Evolutionary conservation across 1,139 yeast genomes (phyloP), one percentile per base, ranked within the genome.

Genomic region (Wickerhamiella infanticola): DNA sequence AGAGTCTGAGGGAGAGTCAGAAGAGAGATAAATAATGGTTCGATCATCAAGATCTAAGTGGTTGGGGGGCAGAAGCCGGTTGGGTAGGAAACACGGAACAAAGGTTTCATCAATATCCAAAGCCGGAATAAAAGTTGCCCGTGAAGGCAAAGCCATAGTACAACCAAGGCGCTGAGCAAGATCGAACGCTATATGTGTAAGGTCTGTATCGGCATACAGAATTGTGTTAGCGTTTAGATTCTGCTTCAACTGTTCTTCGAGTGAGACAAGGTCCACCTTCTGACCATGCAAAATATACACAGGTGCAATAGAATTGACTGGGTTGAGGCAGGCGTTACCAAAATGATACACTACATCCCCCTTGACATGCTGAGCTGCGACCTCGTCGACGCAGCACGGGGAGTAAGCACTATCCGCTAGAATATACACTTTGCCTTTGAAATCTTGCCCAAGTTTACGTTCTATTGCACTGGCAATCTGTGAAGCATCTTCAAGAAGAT

Each of bases 381-480:
- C 94, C 58, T 86, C 96, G 61, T 90, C 99, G 13, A 90, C 82
- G 65, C 99, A 90, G 62, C 98, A 90, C 0, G 95, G 73, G 25
- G 95, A 84, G 57, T 90, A 93, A 0, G 96, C 85, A 0, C 98
- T 88, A 58, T 93, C 99, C 0, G 97, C 99, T 39, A 90, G 65
- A 13, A 69, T 54, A 53, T 55, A 58, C 41, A 63, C 58, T 47
- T 45, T 60, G 39, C 40, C 38, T 11, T 29, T 35, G 7, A 43
- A 45, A 3, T 41, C 35, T 5, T 39, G 24, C 5, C 37, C 47
- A 26, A 55, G 52, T 24, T 57, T 7, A 55, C 60, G 53, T 69
- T 79, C 44, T 73, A 64, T 49, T 62, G 65, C 48, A 70, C 50
- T 75, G 0, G 77, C 75, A 0, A 88, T 75, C 18, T 77, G 70